These are phyloP conservation scores for Kodamaea fukazawae DNA, from an alignment of 805 yeast species.

Conservation along the genomic window DNA sequence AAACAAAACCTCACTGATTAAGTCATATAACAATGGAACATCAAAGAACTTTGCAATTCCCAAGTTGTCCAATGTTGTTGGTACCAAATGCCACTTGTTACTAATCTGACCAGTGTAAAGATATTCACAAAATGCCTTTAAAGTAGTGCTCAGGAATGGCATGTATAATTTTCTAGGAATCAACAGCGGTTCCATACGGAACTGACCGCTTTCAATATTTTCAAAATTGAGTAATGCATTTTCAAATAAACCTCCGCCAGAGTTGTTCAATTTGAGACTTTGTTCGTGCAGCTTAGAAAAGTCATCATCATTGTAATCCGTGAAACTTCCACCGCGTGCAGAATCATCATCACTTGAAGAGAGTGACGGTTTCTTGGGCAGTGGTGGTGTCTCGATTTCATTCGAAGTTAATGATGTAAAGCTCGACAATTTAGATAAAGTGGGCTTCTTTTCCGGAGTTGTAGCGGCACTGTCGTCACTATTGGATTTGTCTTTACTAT, in stretches of 20 bases:
- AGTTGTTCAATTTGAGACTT: not conserved
- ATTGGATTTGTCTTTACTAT: not conserved
- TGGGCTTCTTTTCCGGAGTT: constrained; percentile 4
- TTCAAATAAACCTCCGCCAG: constrained; percentile 12
- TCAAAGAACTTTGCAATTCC: constrained; percentile 63
- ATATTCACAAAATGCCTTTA: constrained; percentile 67
- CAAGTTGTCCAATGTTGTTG: constrained; percentile 64
- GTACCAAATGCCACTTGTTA: constrained; percentile 67
- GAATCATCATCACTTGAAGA: constrained; percentile 9
- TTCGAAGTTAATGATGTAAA: constrained; percentile 6
- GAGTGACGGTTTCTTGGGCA: constrained; percentile 2
- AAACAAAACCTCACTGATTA: constrained; percentile 65
- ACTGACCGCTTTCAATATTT: constrained; percentile 26
- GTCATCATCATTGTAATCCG: constrained; percentile 4
- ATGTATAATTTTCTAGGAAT: constrained; percentile 67
- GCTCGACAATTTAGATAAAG: constrained; percentile 6
- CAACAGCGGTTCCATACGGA: constrained; percentile 54
- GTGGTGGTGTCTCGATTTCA: not conserved
- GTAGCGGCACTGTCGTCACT: constrained; percentile 1
- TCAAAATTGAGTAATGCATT: constrained; percentile 34
- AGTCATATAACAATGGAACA: constrained; percentile 66
- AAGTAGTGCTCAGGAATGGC: constrained; percentile 62
- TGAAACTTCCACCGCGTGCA: constrained; percentile 4
- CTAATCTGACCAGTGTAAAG: constrained; percentile 79
- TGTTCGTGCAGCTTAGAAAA: constrained; percentile 2